phyloP scores from a whole-genome alignment of 2,329 filamentous ascomycete species.

The Magnaporthiopsis poae region DNA sequence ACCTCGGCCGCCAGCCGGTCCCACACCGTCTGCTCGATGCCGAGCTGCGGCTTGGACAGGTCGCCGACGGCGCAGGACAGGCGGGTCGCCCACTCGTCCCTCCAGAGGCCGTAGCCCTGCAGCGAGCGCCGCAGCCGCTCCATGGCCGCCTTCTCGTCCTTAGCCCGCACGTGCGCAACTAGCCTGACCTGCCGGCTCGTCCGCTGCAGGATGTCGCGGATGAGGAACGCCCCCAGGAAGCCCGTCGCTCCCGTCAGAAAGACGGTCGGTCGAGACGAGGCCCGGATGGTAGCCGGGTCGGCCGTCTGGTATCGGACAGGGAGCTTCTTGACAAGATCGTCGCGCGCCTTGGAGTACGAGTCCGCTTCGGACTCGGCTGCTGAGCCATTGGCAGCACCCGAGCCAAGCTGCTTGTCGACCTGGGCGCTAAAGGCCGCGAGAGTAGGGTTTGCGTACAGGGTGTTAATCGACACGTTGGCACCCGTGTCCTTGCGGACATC shows the following conservation, averaged over 20 bases:
- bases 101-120: slow-evolving; percentile 72
- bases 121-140: slow-evolving; percentile 58
- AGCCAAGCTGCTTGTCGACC: slow-evolving; percentile 23
- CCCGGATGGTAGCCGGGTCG: slow-evolving; percentile 17
- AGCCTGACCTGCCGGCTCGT: slow-evolving; percentile 47
- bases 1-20: slow-evolving; percentile 52
- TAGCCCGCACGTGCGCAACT: slow-evolving; percentile 66
- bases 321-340: slow-evolving; percentile 41
- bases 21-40: slow-evolving; percentile 59
- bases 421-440: slow-evolving; percentile 38
- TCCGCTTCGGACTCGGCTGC: slow-evolving; percentile 24
- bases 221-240: slow-evolving; percentile 74
- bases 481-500: slow-evolving; percentile 39
- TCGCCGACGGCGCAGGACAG: slow-evolving; percentile 64
- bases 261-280: slow-evolving; percentile 41
- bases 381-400: slow-evolving; percentile 15
- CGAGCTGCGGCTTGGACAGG: slow-evolving; percentile 61
- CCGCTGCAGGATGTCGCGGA: slow-evolving; percentile 62
- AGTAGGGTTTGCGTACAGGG: slow-evolving; percentile 56
- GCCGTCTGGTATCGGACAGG: slow-evolving; percentile 25
- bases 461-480: slow-evolving; percentile 54
- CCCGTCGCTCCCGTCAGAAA: slow-evolving; percentile 85
- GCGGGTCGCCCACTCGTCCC: slow-evolving; percentile 53
- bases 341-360: slow-evolving; percentile 39
- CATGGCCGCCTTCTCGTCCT: slow-evolving; percentile 48